Evolutionary conservation across 345 rosid genomes (phyloP).

Genomic region (Acer campestre): DNA sequence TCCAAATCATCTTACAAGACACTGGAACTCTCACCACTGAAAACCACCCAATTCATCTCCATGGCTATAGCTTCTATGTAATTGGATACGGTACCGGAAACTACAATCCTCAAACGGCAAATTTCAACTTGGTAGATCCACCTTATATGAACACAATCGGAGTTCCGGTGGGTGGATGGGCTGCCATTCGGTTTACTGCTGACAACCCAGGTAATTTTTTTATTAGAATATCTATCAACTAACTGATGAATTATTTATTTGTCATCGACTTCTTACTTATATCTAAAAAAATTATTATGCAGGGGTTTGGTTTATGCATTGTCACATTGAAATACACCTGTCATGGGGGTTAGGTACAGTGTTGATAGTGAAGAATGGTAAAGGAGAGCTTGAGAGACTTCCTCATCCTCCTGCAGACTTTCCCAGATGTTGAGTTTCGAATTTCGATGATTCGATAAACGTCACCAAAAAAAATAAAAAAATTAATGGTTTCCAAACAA

Average conservation of each 20-base stretch:
- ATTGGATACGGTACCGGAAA: constrained; percentile 73
- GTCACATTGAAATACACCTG: constrained; percentile 76
- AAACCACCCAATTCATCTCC: constrained; percentile 92
- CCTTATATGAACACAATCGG: constrained; percentile 87
- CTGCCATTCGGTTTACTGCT: constrained; percentile 74
- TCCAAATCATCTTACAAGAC: constrained; percentile 75
- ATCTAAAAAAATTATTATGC: background rate
- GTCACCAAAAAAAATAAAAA: no score
- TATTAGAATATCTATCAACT: background rate
- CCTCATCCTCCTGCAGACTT: constrained; percentile 81
- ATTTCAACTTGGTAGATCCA: constrained; percentile 71
- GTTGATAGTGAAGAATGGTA: constrained; percentile 72
- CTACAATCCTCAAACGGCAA: constrained; percentile 52
- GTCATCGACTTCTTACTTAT: background rate
- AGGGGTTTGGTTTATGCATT: constrained; percentile 94
- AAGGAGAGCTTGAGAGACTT: constrained; percentile 54
- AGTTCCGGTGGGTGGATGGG: constrained; percentile 94
- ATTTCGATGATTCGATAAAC: constrained; percentile 7
- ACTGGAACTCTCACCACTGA: constrained; percentile 75
- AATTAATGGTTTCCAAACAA: constrained; percentile 6
- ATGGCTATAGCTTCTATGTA: constrained; percentile 84
- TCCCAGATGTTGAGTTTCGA: constrained; percentile 59
- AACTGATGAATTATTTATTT: background rate
- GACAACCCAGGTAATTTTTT: constrained; percentile 69
- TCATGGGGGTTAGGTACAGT: constrained; percentile 84